Percentiles rank a stretch among this genome's conserved stretches.
Evolutionary conservation across 2,329 filamentous ascomycete species (phyloP).

Genomic region (Fusarium coffeatum): DNA sequence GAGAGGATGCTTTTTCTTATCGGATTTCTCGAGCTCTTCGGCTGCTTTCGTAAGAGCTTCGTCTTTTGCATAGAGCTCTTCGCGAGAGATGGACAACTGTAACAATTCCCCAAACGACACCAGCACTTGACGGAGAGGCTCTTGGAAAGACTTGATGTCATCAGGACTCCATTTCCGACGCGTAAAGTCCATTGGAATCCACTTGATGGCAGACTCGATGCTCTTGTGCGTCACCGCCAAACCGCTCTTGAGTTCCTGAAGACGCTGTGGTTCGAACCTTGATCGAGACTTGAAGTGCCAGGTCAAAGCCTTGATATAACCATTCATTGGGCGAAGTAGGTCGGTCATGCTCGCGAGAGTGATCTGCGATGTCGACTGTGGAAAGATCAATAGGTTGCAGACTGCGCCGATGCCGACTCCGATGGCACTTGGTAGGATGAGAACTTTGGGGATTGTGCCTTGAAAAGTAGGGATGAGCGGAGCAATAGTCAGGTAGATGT

Average conservation of each 20-base stretch:
- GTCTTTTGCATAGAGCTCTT: constrained; percentile 15
- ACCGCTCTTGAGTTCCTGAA: constrained; percentile 2
- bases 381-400: constrained; percentile 18
- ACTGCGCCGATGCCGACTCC: constrained; percentile 12
- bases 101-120: constrained; percentile 9
- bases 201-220: constrained; percentile 16
- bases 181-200: constrained; percentile 18
- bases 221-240: neutral
- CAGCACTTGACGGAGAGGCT: constrained; percentile 1
- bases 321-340: constrained; percentile 14
- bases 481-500: constrained; percentile 11
- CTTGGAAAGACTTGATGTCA: constrained; percentile 21
- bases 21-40: constrained; percentile 14
- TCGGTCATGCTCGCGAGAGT: constrained; percentile 14
- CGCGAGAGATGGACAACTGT: constrained; percentile 9
- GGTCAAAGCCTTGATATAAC: constrained; percentile 6
- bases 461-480: constrained; percentile 12
- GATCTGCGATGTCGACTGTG: constrained; percentile 20
- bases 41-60: constrained; percentile 12
- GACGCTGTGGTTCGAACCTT: neutral
- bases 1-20: constrained; percentile 8
- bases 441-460: constrained; percentile 10
- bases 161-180: constrained; percentile 15
- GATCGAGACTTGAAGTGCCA: constrained; percentile 19
- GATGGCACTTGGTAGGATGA: constrained; percentile 6